Evolutionary conservation across 2,329 filamentous ascomycete species (phyloP).

Genomic region (Cercospora brassicicola): DNA sequence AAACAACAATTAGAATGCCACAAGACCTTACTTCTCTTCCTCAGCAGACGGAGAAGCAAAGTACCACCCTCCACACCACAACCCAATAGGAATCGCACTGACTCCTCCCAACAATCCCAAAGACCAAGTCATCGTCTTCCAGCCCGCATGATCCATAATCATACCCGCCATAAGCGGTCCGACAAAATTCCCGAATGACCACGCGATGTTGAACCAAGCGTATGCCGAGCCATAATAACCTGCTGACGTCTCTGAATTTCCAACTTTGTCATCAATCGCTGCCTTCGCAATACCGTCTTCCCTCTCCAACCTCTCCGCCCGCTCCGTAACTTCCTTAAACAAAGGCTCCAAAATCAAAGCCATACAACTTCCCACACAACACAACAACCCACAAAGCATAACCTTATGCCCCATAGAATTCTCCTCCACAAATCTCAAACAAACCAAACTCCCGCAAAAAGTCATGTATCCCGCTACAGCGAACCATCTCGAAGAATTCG

Average conservation of each 20-base stretch:
- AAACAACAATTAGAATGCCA: not conserved
- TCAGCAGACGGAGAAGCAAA: not conserved
- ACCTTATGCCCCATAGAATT: slow-evolving; percentile 20
- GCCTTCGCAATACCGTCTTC: slow-evolving; percentile 1
- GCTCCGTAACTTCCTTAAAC: slow-evolving; percentile 27
- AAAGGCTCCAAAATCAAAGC: slow-evolving; percentile 27
- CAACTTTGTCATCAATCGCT: not conserved
- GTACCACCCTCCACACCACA: slow-evolving; percentile 26
- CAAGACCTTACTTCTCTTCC: not conserved
- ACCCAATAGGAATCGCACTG: slow-evolving; percentile 49
- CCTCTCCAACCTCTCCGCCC: slow-evolving; percentile 20
- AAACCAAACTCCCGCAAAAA: slow-evolving; percentile 17
- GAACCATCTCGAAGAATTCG: slow-evolving; percentile 24
- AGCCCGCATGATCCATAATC: slow-evolving; percentile 29
- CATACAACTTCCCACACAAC: slow-evolving; percentile 22
- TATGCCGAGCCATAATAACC: slow-evolving; percentile 55
- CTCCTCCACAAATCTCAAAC: slow-evolving; percentile 23
- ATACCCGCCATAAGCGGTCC: slow-evolving; percentile 31
- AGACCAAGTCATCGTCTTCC: slow-evolving; percentile 29
- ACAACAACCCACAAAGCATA: slow-evolving; percentile 25
- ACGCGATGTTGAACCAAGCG: slow-evolving; percentile 38
- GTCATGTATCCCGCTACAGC: slow-evolving; percentile 21
- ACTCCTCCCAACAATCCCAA: slow-evolving; percentile 44
- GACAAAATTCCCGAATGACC: slow-evolving; percentile 27
- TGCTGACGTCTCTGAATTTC: not conserved